phyloP scores from a whole-genome alignment of 192 early-diverging fungal species.

The Lunasporangiospora selenospora region DNA sequence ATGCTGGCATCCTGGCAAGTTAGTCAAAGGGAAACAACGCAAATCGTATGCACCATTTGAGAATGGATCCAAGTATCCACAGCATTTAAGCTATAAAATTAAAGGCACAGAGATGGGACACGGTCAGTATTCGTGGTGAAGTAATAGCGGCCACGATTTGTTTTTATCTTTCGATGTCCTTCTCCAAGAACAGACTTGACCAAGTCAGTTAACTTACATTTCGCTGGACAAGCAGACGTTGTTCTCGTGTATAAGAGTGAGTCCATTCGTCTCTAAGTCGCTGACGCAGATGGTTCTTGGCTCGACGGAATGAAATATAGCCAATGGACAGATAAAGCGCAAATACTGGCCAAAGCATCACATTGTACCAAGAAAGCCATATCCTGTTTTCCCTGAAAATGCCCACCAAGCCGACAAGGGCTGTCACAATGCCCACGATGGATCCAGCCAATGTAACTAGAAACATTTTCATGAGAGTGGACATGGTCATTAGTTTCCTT shows the following conservation, averaged over 20 bases:
- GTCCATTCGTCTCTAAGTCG: conserved; percentile 49
- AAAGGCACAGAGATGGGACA: too few species aligned
- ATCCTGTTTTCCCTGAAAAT: conserved; percentile 34
- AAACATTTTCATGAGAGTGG: neutral
- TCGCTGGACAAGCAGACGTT: conserved; percentile 40
- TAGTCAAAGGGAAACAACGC: conserved; percentile 45
- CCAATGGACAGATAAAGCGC: conserved; percentile 37
- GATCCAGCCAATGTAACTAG: conserved; percentile 35
- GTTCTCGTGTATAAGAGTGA: conserved; percentile 12
- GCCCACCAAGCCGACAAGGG: conserved; percentile 36
- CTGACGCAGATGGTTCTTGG: conserved; percentile 31
- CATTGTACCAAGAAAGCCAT: conserved; percentile 24
- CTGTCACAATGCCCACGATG: conserved; percentile 10
- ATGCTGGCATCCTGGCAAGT: conserved; percentile 47
- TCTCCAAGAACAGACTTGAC: too few species aligned
- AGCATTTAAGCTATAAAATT: conserved; percentile 44
- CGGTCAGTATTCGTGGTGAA: too few species aligned
- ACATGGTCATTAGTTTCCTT: neutral
- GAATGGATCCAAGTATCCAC: conserved; percentile 41
- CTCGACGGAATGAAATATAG: conserved; percentile 45
- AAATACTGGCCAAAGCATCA: conserved; percentile 48
- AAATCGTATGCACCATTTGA: conserved; percentile 43
- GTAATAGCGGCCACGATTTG: too few species aligned
- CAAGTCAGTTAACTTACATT: conserved; percentile 19
- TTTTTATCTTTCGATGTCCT: too few species aligned